Evolutionary conservation across 163 green algal species (phyloP), one percentile per base, ranked within the genome.

Genomic region (Chlamydomonas reinhardtii): DNA sequence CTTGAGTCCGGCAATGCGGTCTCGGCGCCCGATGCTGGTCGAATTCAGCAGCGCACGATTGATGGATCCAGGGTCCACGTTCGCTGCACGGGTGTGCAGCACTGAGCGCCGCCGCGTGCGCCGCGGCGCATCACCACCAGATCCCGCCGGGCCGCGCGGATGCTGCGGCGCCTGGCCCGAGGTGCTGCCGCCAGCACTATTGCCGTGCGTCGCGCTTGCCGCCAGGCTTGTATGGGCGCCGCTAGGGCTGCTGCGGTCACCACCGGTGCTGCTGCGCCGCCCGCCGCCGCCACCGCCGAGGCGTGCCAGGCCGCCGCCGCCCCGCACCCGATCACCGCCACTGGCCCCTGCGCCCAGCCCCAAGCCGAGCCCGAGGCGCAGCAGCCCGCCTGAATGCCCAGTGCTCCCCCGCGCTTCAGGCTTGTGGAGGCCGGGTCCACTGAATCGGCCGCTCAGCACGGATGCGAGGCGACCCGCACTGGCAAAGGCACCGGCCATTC

Each of bases 61-160:
- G 39, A 54, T 76, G 43, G n/a, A 6, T 11, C 0, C 59, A n/a
- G 71, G 20, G 71, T 87, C 71, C 81, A 73, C 31, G n/a, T 16
- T 22, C n/a, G 59, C 59, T 22, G 70, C 71, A 17, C 54, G 71
- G 9, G 81, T 81, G 81, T 87, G 70, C 16, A 87, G 17, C 35
- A 82, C 81, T 4, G 79, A 85, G 8, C 79, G 68, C 52, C 79
- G 79, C 48, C 79, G 68, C 54, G 22, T 25, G 14, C 61, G 81
- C 25, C 35, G 25, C 34, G 15, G 31, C 32, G 69, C 25, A 34
- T 20, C 22, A 24, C 5, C 61, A 62, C 35, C 76, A 11, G 59
- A 31, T 2, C 35, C 62, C 34, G 27, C 16, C 39, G 35, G 9
- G 27, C 74, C 32, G 59, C 52, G 31, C 15, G 61, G 34, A 24